These are phyloP conservation scores for Diaporthe citri DNA, from an alignment of 2,329 filamentous ascomycete genomes.

Conservation along the genomic window DNA sequence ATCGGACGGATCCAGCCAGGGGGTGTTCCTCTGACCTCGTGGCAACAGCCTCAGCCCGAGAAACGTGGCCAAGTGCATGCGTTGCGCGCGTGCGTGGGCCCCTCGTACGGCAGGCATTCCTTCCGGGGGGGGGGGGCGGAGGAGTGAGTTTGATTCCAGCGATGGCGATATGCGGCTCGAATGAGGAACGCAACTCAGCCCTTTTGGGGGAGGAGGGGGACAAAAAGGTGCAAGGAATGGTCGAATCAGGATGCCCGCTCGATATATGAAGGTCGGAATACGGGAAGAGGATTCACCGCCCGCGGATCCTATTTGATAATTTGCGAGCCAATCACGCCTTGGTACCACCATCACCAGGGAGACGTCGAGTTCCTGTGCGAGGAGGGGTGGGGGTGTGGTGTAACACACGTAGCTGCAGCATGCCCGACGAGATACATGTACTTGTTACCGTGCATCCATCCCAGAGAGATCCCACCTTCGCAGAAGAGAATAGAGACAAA, in stretches of 20 bases:
- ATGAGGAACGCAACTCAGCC: neutral
- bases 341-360: neutral
- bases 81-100: neutral
- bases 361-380: neutral
- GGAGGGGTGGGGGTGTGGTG: neutral
- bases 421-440: neutral
- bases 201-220: neutral
- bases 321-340: conserved; percentile 13
- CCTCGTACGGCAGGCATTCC: neutral
- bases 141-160: neutral
- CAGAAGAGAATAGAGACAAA: neutral
- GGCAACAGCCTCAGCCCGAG: conserved; percentile 16
- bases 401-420: neutral
- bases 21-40: neutral
- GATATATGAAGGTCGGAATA: neutral
- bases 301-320: conserved; percentile 4
- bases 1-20: neutral
- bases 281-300: neutral
- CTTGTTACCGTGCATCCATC: neutral
- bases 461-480: neutral
- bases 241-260: neutral
- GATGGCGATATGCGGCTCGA: neutral
- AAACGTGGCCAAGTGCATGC: conserved; percentile 8
- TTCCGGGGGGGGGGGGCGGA: neutral
- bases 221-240: neutral